Percentiles rank a stretch among this genome's conserved stretches.
Evolutionary conservation across 1,139 yeast genomes (phyloP).

Genomic region (Kurtzmaniella quercitrusa): DNA sequence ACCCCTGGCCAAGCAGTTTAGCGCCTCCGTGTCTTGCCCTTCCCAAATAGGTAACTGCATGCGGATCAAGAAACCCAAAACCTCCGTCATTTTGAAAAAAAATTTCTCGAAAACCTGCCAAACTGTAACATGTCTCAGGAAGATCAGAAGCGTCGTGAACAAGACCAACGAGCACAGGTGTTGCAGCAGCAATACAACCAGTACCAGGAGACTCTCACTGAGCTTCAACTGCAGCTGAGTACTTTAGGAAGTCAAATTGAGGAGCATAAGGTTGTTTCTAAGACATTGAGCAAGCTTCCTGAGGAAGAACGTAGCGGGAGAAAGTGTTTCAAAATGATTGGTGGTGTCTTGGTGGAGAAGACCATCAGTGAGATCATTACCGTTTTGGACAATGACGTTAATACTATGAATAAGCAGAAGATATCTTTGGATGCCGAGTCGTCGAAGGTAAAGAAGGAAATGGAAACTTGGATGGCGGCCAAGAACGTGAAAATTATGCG

Average conservation of each 20-base stretch:
- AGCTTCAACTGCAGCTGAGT: slow-evolving; percentile 52
- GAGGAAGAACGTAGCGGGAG: slow-evolving; percentile 49
- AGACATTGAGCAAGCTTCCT: slow-evolving; percentile 23
- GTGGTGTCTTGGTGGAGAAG: slow-evolving; percentile 86
- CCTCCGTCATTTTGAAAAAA: background rate
- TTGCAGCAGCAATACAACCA: slow-evolving; percentile 59
- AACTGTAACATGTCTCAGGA: slow-evolving; percentile 5
- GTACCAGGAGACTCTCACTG: slow-evolving; percentile 57
- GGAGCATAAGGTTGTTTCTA: slow-evolving; percentile 39
- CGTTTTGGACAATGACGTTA: slow-evolving; percentile 57
- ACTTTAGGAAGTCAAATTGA: slow-evolving; percentile 42
- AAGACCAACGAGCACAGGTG: slow-evolving; percentile 42
- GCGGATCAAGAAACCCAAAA: background rate
- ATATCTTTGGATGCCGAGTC: slow-evolving; percentile 44
- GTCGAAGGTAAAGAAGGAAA: slow-evolving; percentile 44
- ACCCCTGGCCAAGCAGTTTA: no score
- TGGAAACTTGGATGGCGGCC: slow-evolving; percentile 64
- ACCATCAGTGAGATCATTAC: slow-evolving; percentile 73
- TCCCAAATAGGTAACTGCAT: background rate
- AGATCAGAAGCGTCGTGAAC: slow-evolving; percentile 15
- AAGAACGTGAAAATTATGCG: slow-evolving; percentile 61
- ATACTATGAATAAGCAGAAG: slow-evolving; percentile 40
- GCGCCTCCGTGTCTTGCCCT: background rate
- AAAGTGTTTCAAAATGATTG: slow-evolving; percentile 89
- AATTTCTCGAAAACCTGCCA: background rate